A percentile compares a stretch with the other conserved stretches of the same genome.
These are phyloP conservation scores for Phlyctochytrium bullatum DNA, from an alignment of 192 early-diverging fungal species.

Conservation along the genomic window DNA sequence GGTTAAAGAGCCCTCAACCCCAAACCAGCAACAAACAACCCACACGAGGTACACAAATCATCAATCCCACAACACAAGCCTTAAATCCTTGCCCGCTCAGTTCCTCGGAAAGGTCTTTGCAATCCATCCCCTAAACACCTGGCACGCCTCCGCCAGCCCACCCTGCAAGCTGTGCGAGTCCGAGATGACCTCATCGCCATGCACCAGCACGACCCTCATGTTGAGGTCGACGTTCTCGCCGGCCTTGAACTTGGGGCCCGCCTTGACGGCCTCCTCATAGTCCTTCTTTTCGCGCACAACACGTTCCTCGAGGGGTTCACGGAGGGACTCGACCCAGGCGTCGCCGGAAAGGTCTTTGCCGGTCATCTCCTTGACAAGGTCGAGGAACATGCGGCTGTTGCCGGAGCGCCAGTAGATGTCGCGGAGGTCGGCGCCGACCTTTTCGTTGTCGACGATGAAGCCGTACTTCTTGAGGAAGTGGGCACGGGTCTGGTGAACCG, in stretches of 20 bases:
- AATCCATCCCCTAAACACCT: conserved; percentile 29
- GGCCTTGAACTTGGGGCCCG: conserved; percentile 27
- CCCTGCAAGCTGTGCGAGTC: conserved; percentile 20
- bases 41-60: too few species aligned
- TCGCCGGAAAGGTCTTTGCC: conserved; percentile 25
- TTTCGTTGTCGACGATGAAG: conserved; percentile 30
- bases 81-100: too few species aligned
- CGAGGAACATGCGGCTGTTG: conserved; percentile 31
- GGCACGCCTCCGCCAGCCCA: conserved; percentile 24
- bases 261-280: conserved; percentile 26
- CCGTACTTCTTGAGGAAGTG: conserved; percentile 38
- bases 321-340: conserved; percentile 31
- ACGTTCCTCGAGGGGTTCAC: conserved; percentile 24
- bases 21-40: too few species aligned
- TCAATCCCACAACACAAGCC: too few species aligned
- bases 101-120: conserved; percentile 19
- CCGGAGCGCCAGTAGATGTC: conserved; percentile 35
- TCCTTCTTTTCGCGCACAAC: conserved; percentile 22
- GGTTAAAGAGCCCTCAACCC: too few species aligned
- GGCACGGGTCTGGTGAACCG: conserved; percentile 34
- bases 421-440: conserved; percentile 29
- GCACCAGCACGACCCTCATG: conserved; percentile 33
- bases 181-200: conserved; percentile 32
- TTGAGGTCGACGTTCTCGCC: conserved; percentile 33
- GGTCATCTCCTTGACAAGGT: conserved; percentile 35